Evolutionary conservation across 2,329 filamentous ascomycete genomes (phyloP).

Genomic region (Pestalotiopsis sp.): DNA sequence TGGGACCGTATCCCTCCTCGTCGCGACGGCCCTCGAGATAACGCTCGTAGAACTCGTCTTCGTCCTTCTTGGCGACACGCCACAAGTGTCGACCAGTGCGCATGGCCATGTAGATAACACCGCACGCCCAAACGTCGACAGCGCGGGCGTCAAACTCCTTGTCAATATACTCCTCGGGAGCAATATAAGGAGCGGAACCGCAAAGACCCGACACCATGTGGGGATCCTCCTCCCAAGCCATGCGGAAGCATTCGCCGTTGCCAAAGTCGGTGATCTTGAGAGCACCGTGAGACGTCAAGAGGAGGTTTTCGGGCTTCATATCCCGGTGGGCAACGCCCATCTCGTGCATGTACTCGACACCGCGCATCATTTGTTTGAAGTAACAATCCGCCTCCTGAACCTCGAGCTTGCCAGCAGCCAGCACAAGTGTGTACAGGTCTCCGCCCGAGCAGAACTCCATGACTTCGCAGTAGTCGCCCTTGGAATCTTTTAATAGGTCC

Average conservation of each 20-base stretch:
- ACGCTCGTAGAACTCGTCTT: conserved; percentile 95
- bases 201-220: conserved; percentile 98
- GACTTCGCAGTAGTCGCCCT: conserved; percentile 97
- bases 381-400: conserved; percentile 94
- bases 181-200: conserved; percentile 95
- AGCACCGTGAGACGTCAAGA: conserved; percentile 87
- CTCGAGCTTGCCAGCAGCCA: conserved; percentile 89
- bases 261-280: conserved; percentile 99
- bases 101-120: conserved; percentile 99
- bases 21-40: conserved; percentile 92
- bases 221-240: conserved; percentile 98
- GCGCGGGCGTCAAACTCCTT: conserved; percentile 96
- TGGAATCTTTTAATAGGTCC: conserved; percentile 91
- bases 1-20: conserved; percentile 94
- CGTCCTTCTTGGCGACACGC: conserved; percentile 95
- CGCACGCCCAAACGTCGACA: conserved; percentile 98
- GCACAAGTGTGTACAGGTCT: conserved; percentile 90
- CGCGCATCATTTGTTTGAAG: conserved; percentile 99
- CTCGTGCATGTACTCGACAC: conserved; percentile 98
- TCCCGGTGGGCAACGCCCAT: conserved; percentile 99
- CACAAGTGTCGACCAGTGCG: conserved; percentile 92
- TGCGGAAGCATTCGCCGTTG: conserved; percentile 98
- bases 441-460: conserved; percentile 99
- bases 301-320: conserved; percentile 93
- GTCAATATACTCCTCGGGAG: conserved; percentile 93